Percentiles rank a stretch among this genome's conserved stretches.
Conservation (phyloP, 1,284 basidiomycete genomes). For the Coriolopsis trogii region DNA sequence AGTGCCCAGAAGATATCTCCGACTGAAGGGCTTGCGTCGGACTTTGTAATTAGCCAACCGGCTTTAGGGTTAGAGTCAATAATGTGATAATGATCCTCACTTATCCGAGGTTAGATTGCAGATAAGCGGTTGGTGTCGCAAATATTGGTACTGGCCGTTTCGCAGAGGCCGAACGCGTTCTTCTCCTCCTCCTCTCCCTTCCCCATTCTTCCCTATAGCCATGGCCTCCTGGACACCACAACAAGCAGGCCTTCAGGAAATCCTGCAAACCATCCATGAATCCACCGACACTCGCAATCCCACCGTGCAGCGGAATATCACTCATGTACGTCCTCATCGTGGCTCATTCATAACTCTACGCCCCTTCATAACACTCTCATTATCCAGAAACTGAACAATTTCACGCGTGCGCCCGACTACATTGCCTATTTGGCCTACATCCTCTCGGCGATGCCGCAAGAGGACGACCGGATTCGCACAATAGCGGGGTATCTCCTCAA, state of each 20-base stretch:
- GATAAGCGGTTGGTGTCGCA: conserved; percentile 11
- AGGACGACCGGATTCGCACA: conserved; percentile 90
- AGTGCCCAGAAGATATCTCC: too few relatives aligned
- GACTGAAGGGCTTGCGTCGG: too few relatives aligned
- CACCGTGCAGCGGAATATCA: conserved; percentile 72
- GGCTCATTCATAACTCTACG: conserved; percentile 9
- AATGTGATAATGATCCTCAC: conserved; percentile 2
- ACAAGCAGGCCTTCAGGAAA: conserved; percentile 79
- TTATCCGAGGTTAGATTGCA: conserved; percentile 10
- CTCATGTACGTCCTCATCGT: conserved; percentile 57
- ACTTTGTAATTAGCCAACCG: too few relatives aligned
- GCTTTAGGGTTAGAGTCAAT: background rate
- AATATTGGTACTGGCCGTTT: conserved; percentile 17
- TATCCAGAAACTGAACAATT: conserved; percentile 83
- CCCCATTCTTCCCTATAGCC: conserved; percentile 33
- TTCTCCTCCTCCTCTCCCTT: conserved; percentile 30
- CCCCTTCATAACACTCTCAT: conserved; percentile 20
- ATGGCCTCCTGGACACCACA: conserved; percentile 78
- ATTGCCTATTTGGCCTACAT: conserved; percentile 97
- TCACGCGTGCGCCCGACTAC: conserved; percentile 91
- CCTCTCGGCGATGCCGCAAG: conserved; percentile 77
- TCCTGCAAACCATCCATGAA: conserved; percentile 83
- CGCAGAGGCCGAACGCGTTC: conserved; percentile 13
- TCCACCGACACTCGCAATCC: conserved; percentile 74
- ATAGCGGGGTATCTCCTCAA: conserved; percentile 98